Evolutionary conservation across 192 early-diverging fungal species (phyloP).

Genomic region (Mortierella antarctica): DNA sequence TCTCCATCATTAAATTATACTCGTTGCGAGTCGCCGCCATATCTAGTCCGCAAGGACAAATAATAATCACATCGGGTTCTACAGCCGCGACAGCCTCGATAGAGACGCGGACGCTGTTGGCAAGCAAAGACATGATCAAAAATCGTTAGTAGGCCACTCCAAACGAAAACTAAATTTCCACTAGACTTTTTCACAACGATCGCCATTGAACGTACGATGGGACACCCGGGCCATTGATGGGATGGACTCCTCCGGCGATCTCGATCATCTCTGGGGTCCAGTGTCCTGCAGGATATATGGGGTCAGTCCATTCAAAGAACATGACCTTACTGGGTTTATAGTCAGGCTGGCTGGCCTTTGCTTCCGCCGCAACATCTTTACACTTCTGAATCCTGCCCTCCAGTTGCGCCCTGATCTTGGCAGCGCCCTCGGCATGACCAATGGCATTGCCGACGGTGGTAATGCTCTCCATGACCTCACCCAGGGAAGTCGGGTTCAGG

Average conservation of each 20-base stretch:
- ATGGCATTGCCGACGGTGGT: slow-evolving; percentile 56
- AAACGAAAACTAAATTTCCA: not conserved
- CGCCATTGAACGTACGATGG: slow-evolving; percentile 50
- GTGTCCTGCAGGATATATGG: slow-evolving; percentile 63
- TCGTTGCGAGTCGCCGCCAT: slow-evolving; percentile 55
- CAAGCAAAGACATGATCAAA: not conserved
- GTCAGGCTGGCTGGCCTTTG: slow-evolving; percentile 14
- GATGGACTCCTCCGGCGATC: slow-evolving; percentile 57
- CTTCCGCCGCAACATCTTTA: slow-evolving; percentile 20
- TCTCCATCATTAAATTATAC: slow-evolving; percentile 40
- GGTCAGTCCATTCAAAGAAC: slow-evolving; percentile 64
- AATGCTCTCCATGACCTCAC: slow-evolving; percentile 60
- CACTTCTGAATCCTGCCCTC: slow-evolving; percentile 53
- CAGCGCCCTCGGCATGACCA: slow-evolving; percentile 41
- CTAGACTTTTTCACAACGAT: not conserved
- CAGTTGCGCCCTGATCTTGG: slow-evolving; percentile 26
- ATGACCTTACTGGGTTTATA: slow-evolving; percentile 49
- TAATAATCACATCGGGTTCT: slow-evolving; percentile 55
- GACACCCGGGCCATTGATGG: slow-evolving; percentile 56
- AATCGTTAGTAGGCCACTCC: not conserved
- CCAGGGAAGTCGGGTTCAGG: slow-evolving; percentile 51
- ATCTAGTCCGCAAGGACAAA: slow-evolving; percentile 64
- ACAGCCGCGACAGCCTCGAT: slow-evolving; percentile 25
- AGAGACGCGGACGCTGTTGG: slow-evolving; percentile 50
- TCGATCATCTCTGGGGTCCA: slow-evolving; percentile 66